phyloP scores from a whole-genome alignment of 2,329 filamentous ascomycete genomes.

The Madurella fahalii region DNA sequence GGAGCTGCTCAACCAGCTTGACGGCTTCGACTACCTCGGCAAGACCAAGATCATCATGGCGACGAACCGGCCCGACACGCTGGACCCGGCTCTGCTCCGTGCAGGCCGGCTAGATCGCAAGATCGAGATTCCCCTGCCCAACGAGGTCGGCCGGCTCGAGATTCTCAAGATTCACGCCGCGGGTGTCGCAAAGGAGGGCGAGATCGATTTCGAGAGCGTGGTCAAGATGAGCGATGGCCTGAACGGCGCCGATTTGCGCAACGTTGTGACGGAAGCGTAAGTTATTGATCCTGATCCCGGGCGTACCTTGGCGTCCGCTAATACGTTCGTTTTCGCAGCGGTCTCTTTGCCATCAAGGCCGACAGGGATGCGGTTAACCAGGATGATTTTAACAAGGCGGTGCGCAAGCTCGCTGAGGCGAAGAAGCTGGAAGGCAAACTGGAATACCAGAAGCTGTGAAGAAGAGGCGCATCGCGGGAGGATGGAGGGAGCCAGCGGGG shows the following conservation, averaged over 20 bases:
- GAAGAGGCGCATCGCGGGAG: neutral
- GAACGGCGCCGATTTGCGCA: constrained; percentile 94
- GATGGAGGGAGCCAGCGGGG: neutral
- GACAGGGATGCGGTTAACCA: constrained; percentile 95
- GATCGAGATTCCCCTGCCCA: constrained; percentile 95
- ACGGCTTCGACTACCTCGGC: constrained; percentile 97
- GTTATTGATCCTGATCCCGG: constrained; percentile 39
- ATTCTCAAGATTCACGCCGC: constrained; percentile 96
- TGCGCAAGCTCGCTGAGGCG: constrained; percentile 91
- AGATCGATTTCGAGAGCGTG: constrained; percentile 97
- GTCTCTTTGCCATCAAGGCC: constrained; percentile 96
- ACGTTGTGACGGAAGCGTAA: constrained; percentile 97
- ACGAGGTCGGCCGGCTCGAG: constrained; percentile 92
- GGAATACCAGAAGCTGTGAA: constrained; percentile 90
- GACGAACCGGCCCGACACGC: constrained; percentile 92
- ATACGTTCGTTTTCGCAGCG: constrained; percentile 47
- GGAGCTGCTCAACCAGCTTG: constrained; percentile 97
- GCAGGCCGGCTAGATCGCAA: constrained; percentile 93
- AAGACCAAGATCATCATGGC: constrained; percentile 99
- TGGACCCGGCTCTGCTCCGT: constrained; percentile 88
- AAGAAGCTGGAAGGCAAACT: constrained; percentile 99
- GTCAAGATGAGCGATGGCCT: constrained; percentile 99
- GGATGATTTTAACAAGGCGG: constrained; percentile 99
- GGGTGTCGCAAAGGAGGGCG: constrained; percentile 82
- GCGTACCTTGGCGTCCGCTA: constrained; percentile 4